These are phyloP conservation scores for Tothia fuscella DNA, from an alignment of 2,329 filamentous ascomycete genomes.

Conservation along the genomic window DNA sequence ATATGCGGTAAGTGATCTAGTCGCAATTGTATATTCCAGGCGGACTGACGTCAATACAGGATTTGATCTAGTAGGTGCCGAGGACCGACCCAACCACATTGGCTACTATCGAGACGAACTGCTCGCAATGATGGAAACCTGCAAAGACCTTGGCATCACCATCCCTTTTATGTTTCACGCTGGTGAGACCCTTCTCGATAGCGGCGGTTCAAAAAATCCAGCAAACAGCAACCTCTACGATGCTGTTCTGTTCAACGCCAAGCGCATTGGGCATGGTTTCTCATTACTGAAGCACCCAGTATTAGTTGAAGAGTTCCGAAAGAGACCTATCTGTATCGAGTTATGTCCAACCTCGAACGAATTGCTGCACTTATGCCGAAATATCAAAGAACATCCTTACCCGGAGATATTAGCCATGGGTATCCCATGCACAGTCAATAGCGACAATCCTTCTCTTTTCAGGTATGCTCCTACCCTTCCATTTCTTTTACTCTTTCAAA, in stretches of 20 bases:
- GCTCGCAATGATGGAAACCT: constrained; percentile 43
- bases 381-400: constrained; percentile 53
- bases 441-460: constrained; percentile 64
- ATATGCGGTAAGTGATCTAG: constrained; percentile 45
- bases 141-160: constrained; percentile 34
- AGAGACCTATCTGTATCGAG: constrained; percentile 56
- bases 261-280: constrained; percentile 64
- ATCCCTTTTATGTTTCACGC: constrained; percentile 69
- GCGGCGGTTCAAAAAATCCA: constrained; percentile 48
- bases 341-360: constrained; percentile 70
- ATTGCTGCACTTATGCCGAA: constrained; percentile 55
- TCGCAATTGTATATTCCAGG: not conserved
- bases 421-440: constrained; percentile 61
- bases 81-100: constrained; percentile 50
- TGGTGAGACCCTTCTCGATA: constrained; percentile 56
- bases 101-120: constrained; percentile 48
- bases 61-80: constrained; percentile 56
- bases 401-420: constrained; percentile 59
- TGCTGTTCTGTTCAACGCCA: constrained; percentile 51
- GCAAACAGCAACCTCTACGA: constrained; percentile 53
- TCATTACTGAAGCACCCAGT: constrained; percentile 54
- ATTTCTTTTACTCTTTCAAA: not conserved
- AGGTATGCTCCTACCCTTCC: constrained; percentile 32
- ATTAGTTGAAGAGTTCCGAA: constrained; percentile 54
- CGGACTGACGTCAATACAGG: constrained; percentile 28